Evolutionary conservation across 306 rosid genomes (phyloP).

Genomic region (Abrus precatorius): DNA sequence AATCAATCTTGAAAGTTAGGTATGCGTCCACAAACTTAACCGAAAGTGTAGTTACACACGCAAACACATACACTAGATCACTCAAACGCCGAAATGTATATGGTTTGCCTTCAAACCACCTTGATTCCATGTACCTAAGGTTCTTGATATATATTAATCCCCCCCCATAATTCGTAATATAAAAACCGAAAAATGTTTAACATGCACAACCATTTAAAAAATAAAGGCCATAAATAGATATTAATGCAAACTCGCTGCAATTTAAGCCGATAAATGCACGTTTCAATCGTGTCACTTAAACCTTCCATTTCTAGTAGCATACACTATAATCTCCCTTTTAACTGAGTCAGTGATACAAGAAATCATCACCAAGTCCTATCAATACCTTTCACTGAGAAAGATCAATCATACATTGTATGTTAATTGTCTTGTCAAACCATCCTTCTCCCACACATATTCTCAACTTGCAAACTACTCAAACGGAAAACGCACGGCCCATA

Average conservation of each 20-base stretch:
- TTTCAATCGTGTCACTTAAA: neutral
- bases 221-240: neutral
- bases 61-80: neutral
- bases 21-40: slow-evolving; percentile 45
- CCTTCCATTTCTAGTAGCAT: slow-evolving; percentile 3
- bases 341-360: slow-evolving; percentile 41
- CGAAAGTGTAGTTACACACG: slow-evolving; percentile 48
- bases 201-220: neutral
- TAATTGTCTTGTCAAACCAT: slow-evolving; percentile 43
- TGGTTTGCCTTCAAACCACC: slow-evolving; percentile 24
- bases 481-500: slow-evolving; percentile 22
- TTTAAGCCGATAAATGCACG: neutral
- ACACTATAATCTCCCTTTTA: slow-evolving; percentile 31
- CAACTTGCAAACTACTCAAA: slow-evolving; percentile 40
- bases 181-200: neutral
- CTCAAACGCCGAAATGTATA: slow-evolving; percentile 14
- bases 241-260: neutral
- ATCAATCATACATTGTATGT: slow-evolving; percentile 19
- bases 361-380: slow-evolving; percentile 43
- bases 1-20: slow-evolving; percentile 50
- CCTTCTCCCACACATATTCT: slow-evolving; percentile 2
- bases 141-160: neutral
- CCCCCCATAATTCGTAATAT: neutral
- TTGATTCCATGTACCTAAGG: neutral
- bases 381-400: slow-evolving; percentile 41